Evolutionary conservation across 2,329 filamentous ascomycete genomes (phyloP), one percentile per base, ranked within the genome.

Genomic region (Aspergillus brunneoviolaceus): DNA sequence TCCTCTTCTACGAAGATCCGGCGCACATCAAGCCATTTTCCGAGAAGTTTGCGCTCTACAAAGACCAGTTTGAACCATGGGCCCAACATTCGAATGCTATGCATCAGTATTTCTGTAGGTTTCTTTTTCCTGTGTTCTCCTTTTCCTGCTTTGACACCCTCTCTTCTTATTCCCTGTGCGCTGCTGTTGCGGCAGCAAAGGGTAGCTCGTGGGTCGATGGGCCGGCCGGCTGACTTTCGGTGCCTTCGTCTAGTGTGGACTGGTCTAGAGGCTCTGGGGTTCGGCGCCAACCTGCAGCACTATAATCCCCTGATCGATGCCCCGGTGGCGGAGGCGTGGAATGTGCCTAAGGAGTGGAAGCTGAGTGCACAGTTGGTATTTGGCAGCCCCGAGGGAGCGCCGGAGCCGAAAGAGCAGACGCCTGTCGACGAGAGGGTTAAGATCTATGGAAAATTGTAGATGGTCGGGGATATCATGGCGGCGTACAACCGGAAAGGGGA

Each of bases 261-360:
- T 19, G 90, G 88, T 4, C 86, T 96, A 59, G 90, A 93, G 79
- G 83, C 88, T 62, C 91, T 95, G 74, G 92, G 92, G 31, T 85
- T 96, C 59, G 92, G 92, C 66, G 90, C 89, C 74, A 96, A 93
- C 83, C 84, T 96, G 56, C 92, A 96, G 83, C 92, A 96, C 81
- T 96, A 96, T 83, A 95, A 92, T 84, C 92, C 92, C 21, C 77
- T 96, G 60, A 86, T 96, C 68, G 89, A 96, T 78, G 82, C 83
- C 65, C 86, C 87, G 79, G 89, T 92, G 56, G 79, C 83, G 49
- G 80, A 80, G 63, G 80, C 86, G 68, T 96, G 91, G 89, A 83
- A 83, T 59, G 69, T 96, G 33, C 89, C 90, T 49, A 71, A 78
- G 19, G 83, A 84, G 69, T 96, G 92, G 92, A 85, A 85, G 72